These are phyloP conservation scores for Osmozyma mogii DNA, from an alignment of 805 yeast species.

Conservation along the genomic window DNA sequence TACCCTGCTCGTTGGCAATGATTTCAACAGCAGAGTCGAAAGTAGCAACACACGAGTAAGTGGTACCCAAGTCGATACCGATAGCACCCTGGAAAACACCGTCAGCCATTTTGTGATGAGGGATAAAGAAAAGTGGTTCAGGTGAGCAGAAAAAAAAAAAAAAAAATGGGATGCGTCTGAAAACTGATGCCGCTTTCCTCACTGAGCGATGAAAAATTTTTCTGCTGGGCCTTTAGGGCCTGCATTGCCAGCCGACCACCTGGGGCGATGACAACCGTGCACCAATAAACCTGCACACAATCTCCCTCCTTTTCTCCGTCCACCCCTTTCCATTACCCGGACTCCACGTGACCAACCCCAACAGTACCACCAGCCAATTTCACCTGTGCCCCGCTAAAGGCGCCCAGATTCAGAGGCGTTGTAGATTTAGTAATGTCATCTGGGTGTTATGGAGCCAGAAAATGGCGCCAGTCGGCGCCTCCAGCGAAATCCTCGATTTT, in stretches of 20 bases:
- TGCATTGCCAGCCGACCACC: not conserved
- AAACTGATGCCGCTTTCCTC: conserved; percentile 1
- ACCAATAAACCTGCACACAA: not conserved
- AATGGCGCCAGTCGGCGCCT: no score
- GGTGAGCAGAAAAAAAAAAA: conserved; percentile 3
- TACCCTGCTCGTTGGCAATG: conserved; percentile 27
- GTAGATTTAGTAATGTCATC: not conserved
- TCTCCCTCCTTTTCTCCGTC: not conserved
- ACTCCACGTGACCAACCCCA: no score
- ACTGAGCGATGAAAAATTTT: conserved; percentile 9
- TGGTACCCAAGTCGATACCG: conserved; percentile 28
- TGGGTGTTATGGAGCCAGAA: no score
- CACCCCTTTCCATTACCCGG: conserved; percentile 1
- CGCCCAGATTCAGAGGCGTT: conserved; percentile 1
- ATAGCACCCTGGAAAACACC: conserved; percentile 12
- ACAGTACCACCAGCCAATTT: no score
- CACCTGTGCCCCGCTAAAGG: not conserved
- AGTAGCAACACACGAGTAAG: conserved; percentile 28
- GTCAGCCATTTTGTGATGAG: conserved; percentile 4
- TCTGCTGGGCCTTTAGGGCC: conserved; percentile 5
- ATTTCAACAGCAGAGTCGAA: conserved; percentile 26
- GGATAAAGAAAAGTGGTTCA: conserved; percentile 3
- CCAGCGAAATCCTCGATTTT: no score
- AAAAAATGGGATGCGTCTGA: conserved; percentile 5
- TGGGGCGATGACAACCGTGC: not conserved